Conservation (phyloP, 2,329 filamentous ascomycete genomes). For the Botryotinia convoluta region DNA sequence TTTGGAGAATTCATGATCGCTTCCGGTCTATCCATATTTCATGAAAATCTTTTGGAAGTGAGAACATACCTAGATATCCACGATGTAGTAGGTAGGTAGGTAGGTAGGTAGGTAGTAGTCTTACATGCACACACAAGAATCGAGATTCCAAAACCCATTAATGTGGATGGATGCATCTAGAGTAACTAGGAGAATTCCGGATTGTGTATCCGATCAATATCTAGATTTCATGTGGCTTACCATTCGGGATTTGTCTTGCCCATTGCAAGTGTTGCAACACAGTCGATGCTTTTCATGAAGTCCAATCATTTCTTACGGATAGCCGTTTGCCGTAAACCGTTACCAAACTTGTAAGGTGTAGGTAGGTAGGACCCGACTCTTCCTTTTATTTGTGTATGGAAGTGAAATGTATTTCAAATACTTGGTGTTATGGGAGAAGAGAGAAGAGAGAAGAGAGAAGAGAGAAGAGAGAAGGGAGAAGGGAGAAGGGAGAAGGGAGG, state of each 20-base stretch:
- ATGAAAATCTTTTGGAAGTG: neutral
- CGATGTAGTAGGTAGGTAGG: no score
- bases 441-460: no score
- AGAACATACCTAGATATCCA: neutral
- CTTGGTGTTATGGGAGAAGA: neutral
- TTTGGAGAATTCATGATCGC: neutral
- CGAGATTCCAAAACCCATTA: neutral
- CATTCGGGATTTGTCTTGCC: neutral
- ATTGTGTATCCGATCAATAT: neutral
- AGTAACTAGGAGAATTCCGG: conserved; percentile 10
- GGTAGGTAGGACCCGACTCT: neutral
- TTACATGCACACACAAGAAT: neutral
- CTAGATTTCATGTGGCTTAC: conserved; percentile 1
- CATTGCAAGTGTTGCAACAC: neutral
- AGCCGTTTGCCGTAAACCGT: neutral
- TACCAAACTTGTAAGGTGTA: neutral
- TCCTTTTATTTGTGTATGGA: neutral
- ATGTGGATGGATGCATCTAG: neutral
- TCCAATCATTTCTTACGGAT: neutral
- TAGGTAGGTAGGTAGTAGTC: neutral
- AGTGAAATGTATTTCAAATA: neutral
- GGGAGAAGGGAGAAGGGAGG: neutral
- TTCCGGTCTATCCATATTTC: neutral
- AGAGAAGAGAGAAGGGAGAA: no score
- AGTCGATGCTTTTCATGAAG: neutral